A percentile compares a stretch with the other conserved stretches of the same genome.
phyloP scores from a whole-genome alignment of 805 yeast species.

The Myxozyma kluyveri region DNA sequence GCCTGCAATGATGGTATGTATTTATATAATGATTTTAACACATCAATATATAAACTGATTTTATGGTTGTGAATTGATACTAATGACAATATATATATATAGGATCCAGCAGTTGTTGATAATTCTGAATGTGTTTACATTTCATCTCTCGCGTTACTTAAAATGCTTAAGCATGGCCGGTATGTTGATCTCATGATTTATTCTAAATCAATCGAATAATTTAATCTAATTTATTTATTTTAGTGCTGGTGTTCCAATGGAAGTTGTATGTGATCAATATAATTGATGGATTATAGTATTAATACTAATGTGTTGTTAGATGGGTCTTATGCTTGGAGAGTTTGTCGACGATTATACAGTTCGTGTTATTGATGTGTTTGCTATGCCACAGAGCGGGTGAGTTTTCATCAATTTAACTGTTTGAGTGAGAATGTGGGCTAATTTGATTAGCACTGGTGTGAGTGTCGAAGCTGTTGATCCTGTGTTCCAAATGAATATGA shows the following conservation, averaged over 20 bases:
- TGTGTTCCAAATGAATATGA: conserved; percentile 97
- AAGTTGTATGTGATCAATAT: conserved; percentile 42
- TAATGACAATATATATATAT: neutral
- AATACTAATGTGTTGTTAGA: conserved; percentile 35
- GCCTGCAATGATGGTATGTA: conserved; percentile 18
- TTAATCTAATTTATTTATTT: conserved; percentile 4
- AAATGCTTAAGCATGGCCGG: conserved; percentile 97
- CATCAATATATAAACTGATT: neutral
- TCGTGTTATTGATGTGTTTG: conserved; percentile 96
- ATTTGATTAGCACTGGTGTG: conserved; percentile 77
- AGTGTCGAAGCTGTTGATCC: conserved; percentile 99
- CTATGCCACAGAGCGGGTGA: conserved; percentile 88
- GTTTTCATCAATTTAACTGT: neutral
- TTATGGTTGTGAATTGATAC: too few relatives aligned
- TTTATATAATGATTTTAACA: neutral
- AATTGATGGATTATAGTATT: neutral
- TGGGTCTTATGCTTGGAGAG: conserved; percentile 99
- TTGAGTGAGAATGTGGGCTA: neutral
- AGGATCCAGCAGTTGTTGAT: conserved; percentile 45
- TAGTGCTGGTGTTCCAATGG: conserved; percentile 64
- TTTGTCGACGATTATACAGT: conserved; percentile 96
- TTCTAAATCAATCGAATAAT: neutral
- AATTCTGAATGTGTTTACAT: conserved; percentile 95
- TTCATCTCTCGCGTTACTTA: conserved; percentile 88
- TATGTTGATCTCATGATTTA: conserved; percentile 7